Conservation (phyloP, 805 yeast species). For the Candida nanaspora region DNA sequence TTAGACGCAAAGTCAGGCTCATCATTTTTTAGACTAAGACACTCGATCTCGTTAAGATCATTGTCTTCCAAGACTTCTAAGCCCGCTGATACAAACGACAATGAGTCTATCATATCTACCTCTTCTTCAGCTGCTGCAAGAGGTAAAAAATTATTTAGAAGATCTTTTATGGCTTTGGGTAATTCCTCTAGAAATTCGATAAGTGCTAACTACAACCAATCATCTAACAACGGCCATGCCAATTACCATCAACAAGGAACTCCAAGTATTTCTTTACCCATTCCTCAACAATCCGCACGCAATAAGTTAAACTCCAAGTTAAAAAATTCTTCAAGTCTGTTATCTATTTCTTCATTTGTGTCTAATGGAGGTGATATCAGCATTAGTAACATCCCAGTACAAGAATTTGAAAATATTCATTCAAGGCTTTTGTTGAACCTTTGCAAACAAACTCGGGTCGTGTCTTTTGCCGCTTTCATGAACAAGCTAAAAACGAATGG, state of each 20-base stretch:
- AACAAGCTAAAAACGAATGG: conserved; percentile 11
- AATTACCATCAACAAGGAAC: conserved; percentile 1
- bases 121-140: conserved; percentile 4
- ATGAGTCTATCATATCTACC: conserved; percentile 8
- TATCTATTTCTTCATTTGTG: conserved; percentile 30
- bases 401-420: conserved; percentile 27
- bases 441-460: conserved; percentile 26
- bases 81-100: conserved; percentile 7
- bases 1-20: background rate
- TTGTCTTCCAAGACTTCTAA: conserved; percentile 8
- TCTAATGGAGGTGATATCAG: conserved; percentile 6
- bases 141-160: conserved; percentile 9
- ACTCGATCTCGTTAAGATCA: conserved; percentile 25
- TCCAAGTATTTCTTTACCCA: conserved; percentile 46
- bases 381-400: conserved; percentile 23
- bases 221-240: background rate
- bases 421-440: conserved; percentile 26
- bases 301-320: conserved; percentile 48
- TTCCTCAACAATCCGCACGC: conserved; percentile 47
- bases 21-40: conserved; percentile 14
- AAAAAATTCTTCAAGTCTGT: conserved; percentile 40
- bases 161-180: conserved; percentile 7
- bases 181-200: background rate
- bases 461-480: conserved; percentile 25
- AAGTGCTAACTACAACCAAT: background rate